Evolutionary conservation across 2,329 filamentous ascomycete genomes (phyloP).

Genomic region (Lachnellula hyalina): DNA sequence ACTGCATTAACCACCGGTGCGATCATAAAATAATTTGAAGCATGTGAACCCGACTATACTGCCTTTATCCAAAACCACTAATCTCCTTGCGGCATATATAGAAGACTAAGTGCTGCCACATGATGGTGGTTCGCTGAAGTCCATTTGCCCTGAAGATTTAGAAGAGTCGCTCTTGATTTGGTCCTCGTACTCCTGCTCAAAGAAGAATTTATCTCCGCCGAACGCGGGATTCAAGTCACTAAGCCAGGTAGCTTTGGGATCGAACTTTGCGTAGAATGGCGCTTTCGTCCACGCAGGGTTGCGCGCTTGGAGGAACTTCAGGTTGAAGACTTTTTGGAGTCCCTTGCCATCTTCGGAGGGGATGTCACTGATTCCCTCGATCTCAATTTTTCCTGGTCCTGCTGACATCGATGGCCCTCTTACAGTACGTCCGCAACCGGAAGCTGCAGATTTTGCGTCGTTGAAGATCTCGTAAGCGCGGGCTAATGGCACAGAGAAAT

Average conservation of each 20-base stretch:
- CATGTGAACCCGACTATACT: neutral
- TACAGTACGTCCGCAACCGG: conserved; percentile 1
- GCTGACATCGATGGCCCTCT: conserved; percentile 8
- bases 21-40: neutral
- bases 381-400: conserved; percentile 5
- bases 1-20: too few relatives aligned
- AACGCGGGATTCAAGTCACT: conserved; percentile 1
- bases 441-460: neutral
- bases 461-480: conserved; percentile 1
- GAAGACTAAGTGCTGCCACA: neutral
- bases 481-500: conserved; percentile 4
- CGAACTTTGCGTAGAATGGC: conserved; percentile 4
- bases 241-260: conserved; percentile 4
- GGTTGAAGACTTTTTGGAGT: neutral
- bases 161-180: neutral
- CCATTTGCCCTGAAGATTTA: neutral
- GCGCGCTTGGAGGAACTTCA: conserved; percentile 9
- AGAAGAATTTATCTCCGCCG: conserved; percentile 6
- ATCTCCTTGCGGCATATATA: neutral
- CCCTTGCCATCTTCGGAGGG: neutral
- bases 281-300: conserved; percentile 2
- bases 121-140: neutral
- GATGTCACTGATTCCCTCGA: neutral
- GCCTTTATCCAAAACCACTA: neutral
- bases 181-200: conserved; percentile 1